Evolutionary conservation across 2,329 filamentous ascomycete genomes (phyloP).

Genomic region (Lasiodiplodia sp.): DNA sequence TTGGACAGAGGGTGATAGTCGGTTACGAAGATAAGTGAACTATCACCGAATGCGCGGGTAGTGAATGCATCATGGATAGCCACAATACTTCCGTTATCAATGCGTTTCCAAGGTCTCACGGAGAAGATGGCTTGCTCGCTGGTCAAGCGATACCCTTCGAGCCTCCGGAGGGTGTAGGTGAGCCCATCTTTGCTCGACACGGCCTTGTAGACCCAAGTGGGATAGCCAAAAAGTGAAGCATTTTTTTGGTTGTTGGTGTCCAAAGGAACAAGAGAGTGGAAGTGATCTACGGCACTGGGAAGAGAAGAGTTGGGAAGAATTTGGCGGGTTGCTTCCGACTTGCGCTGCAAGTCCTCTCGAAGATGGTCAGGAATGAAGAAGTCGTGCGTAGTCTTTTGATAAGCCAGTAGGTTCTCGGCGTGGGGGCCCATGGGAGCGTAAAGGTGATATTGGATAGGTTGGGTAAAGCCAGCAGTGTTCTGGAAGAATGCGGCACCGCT

Average conservation of each 20-base stretch:
- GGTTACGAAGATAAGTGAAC: slow-evolving; percentile 90
- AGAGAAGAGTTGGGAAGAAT: slow-evolving; percentile 81
- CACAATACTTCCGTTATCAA: slow-evolving; percentile 83
- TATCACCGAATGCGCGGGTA: slow-evolving; percentile 89
- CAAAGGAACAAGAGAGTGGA: slow-evolving; percentile 89
- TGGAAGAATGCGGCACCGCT: slow-evolving; percentile 72
- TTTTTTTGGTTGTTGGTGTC: slow-evolving; percentile 84
- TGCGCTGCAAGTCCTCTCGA: slow-evolving; percentile 88
- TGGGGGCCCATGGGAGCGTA: slow-evolving; percentile 89
- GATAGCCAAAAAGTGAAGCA: slow-evolving; percentile 80
- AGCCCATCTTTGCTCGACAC: slow-evolving; percentile 87
- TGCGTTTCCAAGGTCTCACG: slow-evolving; percentile 87
- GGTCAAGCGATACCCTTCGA: slow-evolving; percentile 88
- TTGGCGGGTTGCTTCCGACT: slow-evolving; percentile 83
- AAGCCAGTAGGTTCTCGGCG: slow-evolving; percentile 79
- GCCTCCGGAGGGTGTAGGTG: slow-evolving; percentile 83
- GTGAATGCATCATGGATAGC: slow-evolving; percentile 93
- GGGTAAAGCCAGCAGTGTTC: slow-evolving; percentile 61
- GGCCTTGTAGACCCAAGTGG: slow-evolving; percentile 95
- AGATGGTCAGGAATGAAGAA: slow-evolving; percentile 90
- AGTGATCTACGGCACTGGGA: slow-evolving; percentile 80
- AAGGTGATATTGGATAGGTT: slow-evolving; percentile 79
- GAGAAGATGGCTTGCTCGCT: slow-evolving; percentile 88
- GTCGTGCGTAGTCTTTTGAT: slow-evolving; percentile 87
- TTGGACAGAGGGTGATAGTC: slow-evolving; percentile 93